Evolutionary conservation across 805 yeast genomes (phyloP), one percentile per base, ranked within the genome.

Genomic region (Yueomyces sinensis): DNA sequence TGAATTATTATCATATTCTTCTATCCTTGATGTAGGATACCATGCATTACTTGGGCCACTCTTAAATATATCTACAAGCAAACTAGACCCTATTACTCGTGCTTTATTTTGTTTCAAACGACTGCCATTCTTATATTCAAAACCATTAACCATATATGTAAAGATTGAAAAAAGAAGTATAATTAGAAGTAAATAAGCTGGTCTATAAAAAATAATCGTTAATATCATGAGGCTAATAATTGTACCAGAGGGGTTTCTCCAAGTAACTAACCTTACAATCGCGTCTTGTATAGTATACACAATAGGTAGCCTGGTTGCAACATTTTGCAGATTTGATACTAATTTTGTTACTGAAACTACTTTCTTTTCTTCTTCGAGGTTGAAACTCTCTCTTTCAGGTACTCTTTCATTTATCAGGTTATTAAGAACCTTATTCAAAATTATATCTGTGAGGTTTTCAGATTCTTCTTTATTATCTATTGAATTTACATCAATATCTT

Each of bases 161-260:
- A 67, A 61, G 22, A 79, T 44, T 3, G 82, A 32, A 32, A 62
- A 64, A 2, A 78, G 39, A 27, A 78, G 44, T 0, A 95, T 95
- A 23, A 76, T 62, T 1, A 74, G 64, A 27, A 80, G 54, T 11
- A 82, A 59, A 33, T 80, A 54, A 49, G 74, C 74, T 0, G 95
- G 95, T 59, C 80, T 70, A 25, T 77, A 54, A 45, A 91, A 80
- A 1, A 76, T 59, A 39, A 74, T 64, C 0, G 95, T 76, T 42
- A 79, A 76, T 1, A 74, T 41, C 4, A 77, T 59, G 35, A 83
- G 55, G 17, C 62, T 50, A 1, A 78, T 62, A 4, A 86, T 42
- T 0, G 95, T 86, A 40, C 73, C 68, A 0, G 81, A 63, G 0
- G 93, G 87, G 19, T 66, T 63, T 39, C 74, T 71, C 96, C 96